Conservation (phyloP, 1,284 basidiomycete genomes). For the Phlebopus sp. region DNA sequence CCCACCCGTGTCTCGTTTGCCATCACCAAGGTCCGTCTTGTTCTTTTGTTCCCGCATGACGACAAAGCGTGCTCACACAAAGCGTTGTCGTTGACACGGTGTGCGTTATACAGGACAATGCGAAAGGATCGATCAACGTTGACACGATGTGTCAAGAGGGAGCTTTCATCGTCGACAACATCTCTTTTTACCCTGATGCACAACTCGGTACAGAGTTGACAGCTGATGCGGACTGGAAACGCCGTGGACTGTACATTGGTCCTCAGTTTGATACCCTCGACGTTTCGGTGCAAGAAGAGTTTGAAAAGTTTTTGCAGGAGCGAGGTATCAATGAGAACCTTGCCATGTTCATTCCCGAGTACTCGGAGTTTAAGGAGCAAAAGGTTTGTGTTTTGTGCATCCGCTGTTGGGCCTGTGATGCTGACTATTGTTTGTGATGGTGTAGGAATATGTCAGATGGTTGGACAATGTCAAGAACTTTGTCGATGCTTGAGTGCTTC, state of each 20-base stretch:
- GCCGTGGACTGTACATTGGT: slow-evolving; percentile 89
- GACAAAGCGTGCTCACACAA: slow-evolving; percentile 1
- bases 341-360: slow-evolving; percentile 82
- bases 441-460: slow-evolving; percentile 91
- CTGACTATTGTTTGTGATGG: slow-evolving; percentile 13
- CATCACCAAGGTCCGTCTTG: slow-evolving; percentile 72
- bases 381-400: slow-evolving; percentile 48
- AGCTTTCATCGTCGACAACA: slow-evolving; percentile 84
- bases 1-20: slow-evolving; percentile 79
- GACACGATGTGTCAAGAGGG: slow-evolving; percentile 86
- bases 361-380: slow-evolving; percentile 88
- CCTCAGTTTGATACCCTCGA: slow-evolving; percentile 95
- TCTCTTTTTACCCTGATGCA: slow-evolving; percentile 79
- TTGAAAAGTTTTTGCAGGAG: slow-evolving; percentile 36
- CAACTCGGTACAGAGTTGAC: slow-evolving; percentile 76
- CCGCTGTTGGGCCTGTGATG: slow-evolving; percentile 1
- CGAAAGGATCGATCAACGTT: slow-evolving; percentile 68
- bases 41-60: background rate
- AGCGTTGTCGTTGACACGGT: too few species aligned
- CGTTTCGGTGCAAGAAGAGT: slow-evolving; percentile 63
- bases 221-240: slow-evolving; percentile 91
- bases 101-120: slow-evolving; percentile 34
- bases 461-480: slow-evolving; percentile 82
- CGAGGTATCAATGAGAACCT: slow-evolving; percentile 83
- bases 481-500: slow-evolving; percentile 59